Evolutionary conservation across 163 green algal species (phyloP), one percentile per base, ranked within the genome.

Genomic region (Smithsoniella earleae): DNA sequence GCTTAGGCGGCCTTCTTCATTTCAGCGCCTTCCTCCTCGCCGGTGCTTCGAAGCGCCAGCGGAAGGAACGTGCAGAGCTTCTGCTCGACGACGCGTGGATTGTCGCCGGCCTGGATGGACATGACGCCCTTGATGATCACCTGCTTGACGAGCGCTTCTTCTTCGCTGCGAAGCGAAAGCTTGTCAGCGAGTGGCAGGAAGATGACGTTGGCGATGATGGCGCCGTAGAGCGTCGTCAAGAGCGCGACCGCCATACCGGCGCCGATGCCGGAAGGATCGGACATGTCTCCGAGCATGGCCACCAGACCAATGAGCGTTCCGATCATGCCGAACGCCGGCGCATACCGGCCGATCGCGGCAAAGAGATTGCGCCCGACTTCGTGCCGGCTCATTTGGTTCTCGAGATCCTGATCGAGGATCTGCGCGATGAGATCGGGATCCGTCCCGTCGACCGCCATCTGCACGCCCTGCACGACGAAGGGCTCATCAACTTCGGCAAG

Each of bases 311-410:
- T 16, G 13, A 66, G 54, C 54, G 54, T 66, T 25, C 54, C 54
- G 54, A 66, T 66, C 54, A 66, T 66, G 16, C 54, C 54, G 54
- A 66, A 66, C 13, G 54, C 54, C 54, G 54, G 54, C 25, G 54
- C 54, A 27, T 16, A 66, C 13, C 16, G 13, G 54, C 54, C 54
- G 16, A 66, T 10, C 16, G 16, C 16, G 13, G 33, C 16, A 13
- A 66, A 34, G 25, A 66, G 13, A 13, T 34, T 34, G 25, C 37
- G 33, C 25, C 54, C 54, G 13, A 13, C 54, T 13, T 34, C 25
- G 13, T 28, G 54, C 16, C 54, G 54, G 54, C 13, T 16, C 16
- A 34, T 13, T 16, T 46, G 13, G 16, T 18, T 13, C 25, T 66
- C 54, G 54, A 10, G 16, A 25, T 66, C 54, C 16, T 13, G 16